A percentile compares a stretch with the other conserved stretches of the same genome.
These are phyloP conservation scores for Fusarium pseudocircinatum DNA, from an alignment of 2,329 filamentous ascomycete genomes.

Conservation along the genomic window DNA sequence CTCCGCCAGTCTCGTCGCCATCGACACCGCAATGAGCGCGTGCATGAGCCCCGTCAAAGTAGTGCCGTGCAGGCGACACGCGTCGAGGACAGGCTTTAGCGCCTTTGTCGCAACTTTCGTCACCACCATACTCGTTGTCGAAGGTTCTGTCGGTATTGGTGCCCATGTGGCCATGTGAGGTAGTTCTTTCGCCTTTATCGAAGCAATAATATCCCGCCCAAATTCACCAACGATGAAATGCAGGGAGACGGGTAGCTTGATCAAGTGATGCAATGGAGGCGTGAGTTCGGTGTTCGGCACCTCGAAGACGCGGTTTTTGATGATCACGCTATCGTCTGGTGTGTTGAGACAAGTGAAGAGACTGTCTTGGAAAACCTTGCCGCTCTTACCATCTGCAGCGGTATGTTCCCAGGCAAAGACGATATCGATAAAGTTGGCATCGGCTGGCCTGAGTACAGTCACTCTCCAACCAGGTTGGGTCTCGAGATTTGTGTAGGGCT, in stretches of 20 bases:
- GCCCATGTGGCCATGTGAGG: constrained; percentile 8
- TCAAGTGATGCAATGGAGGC: not conserved
- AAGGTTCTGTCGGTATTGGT: not conserved
- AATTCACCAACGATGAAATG: not conserved
- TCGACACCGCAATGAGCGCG: not conserved
- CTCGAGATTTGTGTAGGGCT: not conserved
- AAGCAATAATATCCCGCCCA: not conserved
- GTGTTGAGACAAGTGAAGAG: constrained; percentile 1
- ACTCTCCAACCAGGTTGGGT: constrained; percentile 5
- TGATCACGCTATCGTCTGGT: accelerated
- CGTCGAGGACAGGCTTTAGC: not conserved
- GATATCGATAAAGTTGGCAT: constrained; percentile 1
- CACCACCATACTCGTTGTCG: not conserved
- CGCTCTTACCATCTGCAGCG: constrained; percentile 17
- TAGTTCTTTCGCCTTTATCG: not conserved
- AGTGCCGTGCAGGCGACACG: constrained; percentile 1
- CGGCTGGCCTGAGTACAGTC: not conserved
- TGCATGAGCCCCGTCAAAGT: constrained; percentile 17
- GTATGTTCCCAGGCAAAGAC: constrained; percentile 30
- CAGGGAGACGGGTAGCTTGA: not conserved
- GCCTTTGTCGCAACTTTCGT: not conserved
- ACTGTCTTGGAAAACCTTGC: constrained; percentile 7
- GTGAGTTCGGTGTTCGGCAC: not conserved
- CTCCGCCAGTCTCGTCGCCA: not conserved
- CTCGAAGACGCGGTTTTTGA: constrained; percentile 1